Conservation (phyloP, 148 eudicot genomes). For the Polygonum maritimum region DNA sequence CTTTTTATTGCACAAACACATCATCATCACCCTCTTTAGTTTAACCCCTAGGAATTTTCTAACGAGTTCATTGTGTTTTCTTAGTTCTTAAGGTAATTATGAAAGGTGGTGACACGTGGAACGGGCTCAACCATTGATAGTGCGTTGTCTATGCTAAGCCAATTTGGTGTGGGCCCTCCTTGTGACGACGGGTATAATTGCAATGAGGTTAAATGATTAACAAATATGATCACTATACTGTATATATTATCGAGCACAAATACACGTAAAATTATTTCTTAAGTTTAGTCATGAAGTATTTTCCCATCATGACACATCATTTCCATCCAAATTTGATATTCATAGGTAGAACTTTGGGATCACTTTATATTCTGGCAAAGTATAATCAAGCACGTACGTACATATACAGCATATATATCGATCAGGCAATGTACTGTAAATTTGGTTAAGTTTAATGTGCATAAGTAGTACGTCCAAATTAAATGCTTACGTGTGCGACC, state of each 20-base stretch:
- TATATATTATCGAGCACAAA: not conserved
- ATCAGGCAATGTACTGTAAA: not conserved
- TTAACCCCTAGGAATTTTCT: not conserved
- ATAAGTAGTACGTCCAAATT: not conserved
- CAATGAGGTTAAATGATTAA: no score
- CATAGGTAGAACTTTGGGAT: no score
- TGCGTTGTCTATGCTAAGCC: not conserved
- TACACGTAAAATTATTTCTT: not conserved
- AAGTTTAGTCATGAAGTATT: no score
- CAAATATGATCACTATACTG: not conserved
- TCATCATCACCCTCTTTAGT: not conserved
- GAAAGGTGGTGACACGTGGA: not conserved
- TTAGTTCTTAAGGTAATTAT: not conserved
- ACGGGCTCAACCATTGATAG: not conserved
- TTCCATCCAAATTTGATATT: no score
- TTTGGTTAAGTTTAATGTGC: not conserved
- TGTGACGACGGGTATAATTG: not conserved
- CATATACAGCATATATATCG: not conserved
- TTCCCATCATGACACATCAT: no score
- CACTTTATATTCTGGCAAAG: no score
- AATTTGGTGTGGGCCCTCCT: not conserved
- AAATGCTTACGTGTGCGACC: not conserved
- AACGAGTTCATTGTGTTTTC: not conserved
- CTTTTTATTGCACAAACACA: not conserved
- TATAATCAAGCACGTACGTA: no score